phyloP scores from a whole-genome alignment of 2,329 filamentous ascomycete genomes.

The Pochonia chlamydosporia region DNA sequence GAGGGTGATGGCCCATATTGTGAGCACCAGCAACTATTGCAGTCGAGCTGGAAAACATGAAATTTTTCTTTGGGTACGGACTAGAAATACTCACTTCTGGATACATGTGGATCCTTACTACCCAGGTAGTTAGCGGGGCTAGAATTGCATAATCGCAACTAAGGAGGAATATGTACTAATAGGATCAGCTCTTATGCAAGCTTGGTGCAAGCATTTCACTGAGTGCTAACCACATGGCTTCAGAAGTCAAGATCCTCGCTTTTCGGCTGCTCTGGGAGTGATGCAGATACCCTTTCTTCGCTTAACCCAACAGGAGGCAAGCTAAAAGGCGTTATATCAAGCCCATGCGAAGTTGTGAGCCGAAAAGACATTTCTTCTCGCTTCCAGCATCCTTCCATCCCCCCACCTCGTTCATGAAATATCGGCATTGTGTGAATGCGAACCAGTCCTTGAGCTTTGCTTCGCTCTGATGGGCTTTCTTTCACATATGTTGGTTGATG shows the following conservation, averaged over 20 bases:
- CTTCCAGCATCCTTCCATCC: constrained; percentile 59
- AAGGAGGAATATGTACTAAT: background rate
- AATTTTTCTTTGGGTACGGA: too few relatives aligned
- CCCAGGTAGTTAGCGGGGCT: background rate
- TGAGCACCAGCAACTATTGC: too few relatives aligned
- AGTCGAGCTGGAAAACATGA: too few relatives aligned
- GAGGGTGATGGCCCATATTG: too few relatives aligned
- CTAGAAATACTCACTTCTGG: too few relatives aligned
- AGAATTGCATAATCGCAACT: constrained; percentile 1
- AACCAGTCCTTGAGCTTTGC: constrained; percentile 73
- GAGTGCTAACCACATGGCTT: too few relatives aligned
- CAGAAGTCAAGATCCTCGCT: constrained; percentile 67
- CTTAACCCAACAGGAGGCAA: constrained; percentile 56
- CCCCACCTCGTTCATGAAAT: constrained; percentile 83
- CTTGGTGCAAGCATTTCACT: too few relatives aligned
- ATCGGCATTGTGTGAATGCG: constrained; percentile 78
- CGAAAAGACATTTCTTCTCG: constrained; percentile 89
- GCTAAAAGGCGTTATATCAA: constrained; percentile 83
- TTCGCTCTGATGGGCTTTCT: constrained; percentile 56
- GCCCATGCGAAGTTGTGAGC: constrained; percentile 70
- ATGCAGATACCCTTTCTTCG: background rate
- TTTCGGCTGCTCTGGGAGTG: constrained; percentile 34
- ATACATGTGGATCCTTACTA: constrained; percentile 1
- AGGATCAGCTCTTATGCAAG: background rate
- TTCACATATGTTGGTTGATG: constrained; percentile 48